Conservation (phyloP, 2,329 filamentous ascomycete genomes). For the Chlorencoelia australis region DNA sequence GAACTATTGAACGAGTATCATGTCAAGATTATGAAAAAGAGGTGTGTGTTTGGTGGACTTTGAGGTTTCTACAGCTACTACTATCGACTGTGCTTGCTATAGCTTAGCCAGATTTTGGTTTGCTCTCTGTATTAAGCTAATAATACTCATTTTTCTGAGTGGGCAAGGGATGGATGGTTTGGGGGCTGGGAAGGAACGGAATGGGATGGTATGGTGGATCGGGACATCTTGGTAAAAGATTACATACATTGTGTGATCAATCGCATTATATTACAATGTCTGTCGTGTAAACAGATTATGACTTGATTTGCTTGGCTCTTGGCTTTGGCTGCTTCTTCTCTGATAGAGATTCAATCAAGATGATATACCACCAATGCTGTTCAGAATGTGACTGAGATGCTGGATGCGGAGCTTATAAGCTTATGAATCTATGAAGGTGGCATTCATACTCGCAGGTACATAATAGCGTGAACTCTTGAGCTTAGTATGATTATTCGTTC, state of each 20-base stretch:
- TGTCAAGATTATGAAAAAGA: conserved; percentile 7
- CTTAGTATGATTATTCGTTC: background rate
- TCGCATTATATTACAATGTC: background rate
- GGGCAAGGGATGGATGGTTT: conserved; percentile 3
- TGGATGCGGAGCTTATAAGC: too few species aligned
- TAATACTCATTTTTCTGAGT: background rate
- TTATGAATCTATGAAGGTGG: too few species aligned
- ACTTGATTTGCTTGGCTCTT: background rate
- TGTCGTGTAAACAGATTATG: background rate
- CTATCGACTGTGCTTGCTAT: conserved; percentile 5
- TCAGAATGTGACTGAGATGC: too few species aligned
- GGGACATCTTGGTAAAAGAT: background rate
- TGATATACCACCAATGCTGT: too few species aligned
- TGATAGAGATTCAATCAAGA: background rate
- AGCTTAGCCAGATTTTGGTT: conserved; percentile 8
- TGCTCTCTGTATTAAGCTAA: conserved; percentile 7
- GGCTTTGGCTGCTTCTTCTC: background rate
- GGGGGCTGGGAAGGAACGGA: background rate
- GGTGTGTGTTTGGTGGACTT: conserved; percentile 4
- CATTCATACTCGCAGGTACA: too few species aligned
- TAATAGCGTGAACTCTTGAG: too few species aligned
- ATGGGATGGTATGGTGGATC: background rate
- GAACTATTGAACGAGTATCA: conserved; percentile 6
- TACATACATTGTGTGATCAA: background rate
- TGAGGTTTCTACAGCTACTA: conserved; percentile 1